phyloP scores from a whole-genome alignment of 306 rosid species.

The Vachellia collinsii region DNA sequence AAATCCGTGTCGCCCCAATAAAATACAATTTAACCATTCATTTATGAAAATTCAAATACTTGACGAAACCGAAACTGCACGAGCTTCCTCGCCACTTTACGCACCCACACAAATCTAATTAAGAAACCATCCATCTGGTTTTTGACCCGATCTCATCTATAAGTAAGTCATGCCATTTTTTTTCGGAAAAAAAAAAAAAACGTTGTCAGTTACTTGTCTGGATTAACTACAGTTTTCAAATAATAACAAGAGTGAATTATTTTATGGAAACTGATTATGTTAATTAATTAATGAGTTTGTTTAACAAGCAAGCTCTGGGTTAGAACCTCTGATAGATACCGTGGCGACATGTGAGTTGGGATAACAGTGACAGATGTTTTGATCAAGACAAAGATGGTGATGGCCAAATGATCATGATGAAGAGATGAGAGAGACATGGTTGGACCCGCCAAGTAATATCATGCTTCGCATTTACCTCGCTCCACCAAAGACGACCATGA shows the following conservation, averaged over 20 bases:
- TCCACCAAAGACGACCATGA: slow-evolving; percentile 13
- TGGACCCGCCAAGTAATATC: slow-evolving; percentile 49
- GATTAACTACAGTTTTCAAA: neutral
- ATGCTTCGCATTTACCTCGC: slow-evolving; percentile 43
- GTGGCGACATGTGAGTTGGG: slow-evolving; percentile 49
- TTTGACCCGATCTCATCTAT: slow-evolving; percentile 21
- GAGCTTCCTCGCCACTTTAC: slow-evolving; percentile 38
- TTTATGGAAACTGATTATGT: neutral
- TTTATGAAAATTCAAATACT: slow-evolving; percentile 32
- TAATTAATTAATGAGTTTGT: slow-evolving; percentile 27
- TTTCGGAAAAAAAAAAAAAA: neutral
- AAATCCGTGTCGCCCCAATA: slow-evolving; percentile 35
- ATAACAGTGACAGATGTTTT: slow-evolving; percentile 36
- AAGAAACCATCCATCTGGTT: slow-evolving; percentile 22
- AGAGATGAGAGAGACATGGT: slow-evolving; percentile 45
- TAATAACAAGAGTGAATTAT: neutral
- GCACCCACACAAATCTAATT: slow-evolving; percentile 19
- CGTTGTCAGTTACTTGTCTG: neutral
- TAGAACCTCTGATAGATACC: slow-evolving; percentile 17
- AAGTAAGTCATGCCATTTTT: neutral
- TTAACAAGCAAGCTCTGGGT: slow-evolving; percentile 24
- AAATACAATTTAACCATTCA: slow-evolving; percentile 11
- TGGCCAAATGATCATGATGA: slow-evolving; percentile 27
- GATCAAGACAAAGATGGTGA: slow-evolving; percentile 35
- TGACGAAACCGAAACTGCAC: slow-evolving; percentile 30